These are phyloP conservation scores for Penicillium sp. DNA, from an alignment of 2,329 filamentous ascomycete genomes.

Conservation along the genomic window DNA sequence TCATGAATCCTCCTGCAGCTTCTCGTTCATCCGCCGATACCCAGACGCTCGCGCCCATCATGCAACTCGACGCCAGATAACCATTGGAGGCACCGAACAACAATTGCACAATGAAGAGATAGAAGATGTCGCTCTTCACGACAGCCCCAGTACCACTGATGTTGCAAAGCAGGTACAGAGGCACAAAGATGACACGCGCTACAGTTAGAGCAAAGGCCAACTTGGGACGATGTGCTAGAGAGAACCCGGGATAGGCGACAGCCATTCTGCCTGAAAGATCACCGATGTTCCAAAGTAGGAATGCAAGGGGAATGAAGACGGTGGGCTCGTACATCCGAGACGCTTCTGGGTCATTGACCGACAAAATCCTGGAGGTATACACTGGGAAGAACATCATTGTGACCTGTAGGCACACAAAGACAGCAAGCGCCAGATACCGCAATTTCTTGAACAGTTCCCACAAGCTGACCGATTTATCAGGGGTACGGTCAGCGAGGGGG, in stretches of 20 bases:
- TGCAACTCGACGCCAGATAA: slow-evolving; percentile 81
- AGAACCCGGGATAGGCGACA: slow-evolving; percentile 60
- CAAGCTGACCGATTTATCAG: slow-evolving; percentile 58
- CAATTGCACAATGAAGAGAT: slow-evolving; percentile 79
- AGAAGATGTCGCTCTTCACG: slow-evolving; percentile 82
- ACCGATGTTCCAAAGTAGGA: slow-evolving; percentile 91
- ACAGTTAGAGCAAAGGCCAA: slow-evolving; percentile 69
- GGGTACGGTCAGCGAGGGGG: slow-evolving; percentile 15
- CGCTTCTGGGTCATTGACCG: slow-evolving; percentile 45
- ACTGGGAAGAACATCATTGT: slow-evolving; percentile 98
- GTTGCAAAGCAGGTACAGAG: slow-evolving; percentile 89
- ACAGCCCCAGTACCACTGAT: slow-evolving; percentile 73
- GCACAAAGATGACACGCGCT: slow-evolving; percentile 70
- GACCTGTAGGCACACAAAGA: slow-evolving; percentile 77
- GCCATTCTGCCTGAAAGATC: slow-evolving; percentile 76
- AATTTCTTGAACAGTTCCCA: slow-evolving; percentile 73
- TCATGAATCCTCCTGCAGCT: slow-evolving; percentile 92
- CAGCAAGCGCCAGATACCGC: slow-evolving; percentile 72
- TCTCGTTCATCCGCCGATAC: slow-evolving; percentile 82
- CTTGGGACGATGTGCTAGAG: slow-evolving; percentile 63
- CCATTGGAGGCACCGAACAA: slow-evolving; percentile 84
- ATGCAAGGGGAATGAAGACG: slow-evolving; percentile 85
- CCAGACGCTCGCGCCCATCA: slow-evolving; percentile 86
- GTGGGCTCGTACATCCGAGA: slow-evolving; percentile 65
- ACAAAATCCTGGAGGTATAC: slow-evolving; percentile 72